phyloP scores from a whole-genome alignment of 2,329 filamentous ascomycete genomes.

The Fusarium drepaniforme region DNA sequence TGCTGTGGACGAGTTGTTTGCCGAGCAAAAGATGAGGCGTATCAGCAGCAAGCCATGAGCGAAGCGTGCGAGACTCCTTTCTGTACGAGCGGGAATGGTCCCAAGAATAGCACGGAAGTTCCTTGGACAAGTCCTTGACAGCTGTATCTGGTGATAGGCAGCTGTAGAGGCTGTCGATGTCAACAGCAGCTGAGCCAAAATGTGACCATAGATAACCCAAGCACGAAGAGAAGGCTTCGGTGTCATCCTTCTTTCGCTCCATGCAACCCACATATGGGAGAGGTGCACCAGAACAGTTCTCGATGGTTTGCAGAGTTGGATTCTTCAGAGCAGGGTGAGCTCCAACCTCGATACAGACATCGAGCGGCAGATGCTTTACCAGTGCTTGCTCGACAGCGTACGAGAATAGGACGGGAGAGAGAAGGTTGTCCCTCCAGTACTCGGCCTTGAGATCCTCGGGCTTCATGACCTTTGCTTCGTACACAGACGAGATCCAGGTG shows the following conservation, averaged over 20 bases:
- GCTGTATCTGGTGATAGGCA: background rate
- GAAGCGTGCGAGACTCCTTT: background rate
- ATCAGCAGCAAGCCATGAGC: background rate
- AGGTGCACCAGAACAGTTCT: background rate
- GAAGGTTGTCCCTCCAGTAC: conserved; percentile 46
- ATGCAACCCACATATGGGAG: conserved; percentile 23
- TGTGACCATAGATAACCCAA: conserved; percentile 33
- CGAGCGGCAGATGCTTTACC: background rate
- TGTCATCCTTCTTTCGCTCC: conserved; percentile 21
- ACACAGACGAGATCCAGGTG: conserved; percentile 35
- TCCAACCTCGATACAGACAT: conserved; percentile 54
- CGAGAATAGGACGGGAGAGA: conserved; percentile 38
- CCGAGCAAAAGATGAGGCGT: background rate
- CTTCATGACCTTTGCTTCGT: background rate
- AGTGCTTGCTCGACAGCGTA: conserved; percentile 26
- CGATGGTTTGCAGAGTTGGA: conserved; percentile 56
- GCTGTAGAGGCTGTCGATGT: background rate
- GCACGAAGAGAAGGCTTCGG: conserved; percentile 23
- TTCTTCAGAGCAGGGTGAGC: conserved; percentile 62
- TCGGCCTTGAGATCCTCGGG: background rate
- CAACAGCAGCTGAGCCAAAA: background rate
- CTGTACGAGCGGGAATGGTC: conserved; percentile 14
- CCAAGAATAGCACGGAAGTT: conserved; percentile 14
- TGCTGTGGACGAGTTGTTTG: background rate
- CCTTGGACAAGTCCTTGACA: conserved; percentile 42